Conservation (phyloP, 352 stramenopile genomes). For the Globisporangium rhizosaccharum region DNA sequence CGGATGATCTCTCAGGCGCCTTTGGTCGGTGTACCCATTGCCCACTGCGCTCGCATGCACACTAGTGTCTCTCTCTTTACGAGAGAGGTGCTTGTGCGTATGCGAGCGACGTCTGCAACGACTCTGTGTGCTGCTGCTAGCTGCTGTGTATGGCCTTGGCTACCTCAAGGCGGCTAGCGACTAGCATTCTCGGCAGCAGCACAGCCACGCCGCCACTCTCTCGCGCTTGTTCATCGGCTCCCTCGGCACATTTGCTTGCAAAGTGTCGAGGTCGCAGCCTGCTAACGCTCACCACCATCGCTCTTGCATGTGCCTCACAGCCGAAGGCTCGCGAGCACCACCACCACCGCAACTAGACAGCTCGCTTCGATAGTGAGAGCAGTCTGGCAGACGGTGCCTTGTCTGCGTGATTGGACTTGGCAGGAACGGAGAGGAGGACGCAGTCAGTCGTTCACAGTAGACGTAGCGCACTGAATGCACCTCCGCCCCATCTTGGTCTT, state of each 20-base stretch:
- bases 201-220: not conserved
- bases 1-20: conserved; percentile 6
- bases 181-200: not conserved
- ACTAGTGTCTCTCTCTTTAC: not conserved
- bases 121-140: too few species aligned
- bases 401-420: conserved; percentile 13
- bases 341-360: conserved; percentile 77
- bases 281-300: conserved; percentile 5
- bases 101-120: too few species aligned
- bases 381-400: conserved; percentile 6
- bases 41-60: conserved; percentile 17
- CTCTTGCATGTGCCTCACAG: conserved; percentile 26
- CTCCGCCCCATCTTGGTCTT: not conserved
- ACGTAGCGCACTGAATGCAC: conserved; percentile 7
- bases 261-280: conserved; percentile 35
- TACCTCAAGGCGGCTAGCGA: not conserved
- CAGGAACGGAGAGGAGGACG: conserved; percentile 16
- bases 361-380: conserved; percentile 7
- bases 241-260: conserved; percentile 20
- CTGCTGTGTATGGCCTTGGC: not conserved
- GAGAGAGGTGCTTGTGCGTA: too few species aligned
- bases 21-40: conserved; percentile 65
- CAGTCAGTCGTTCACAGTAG: not conserved
- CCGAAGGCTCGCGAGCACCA: conserved; percentile 65
- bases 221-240: conserved; percentile 38